Evolutionary conservation across 2,329 filamentous ascomycete species (phyloP).

Genomic region (Aspergillus luchuensis): DNA sequence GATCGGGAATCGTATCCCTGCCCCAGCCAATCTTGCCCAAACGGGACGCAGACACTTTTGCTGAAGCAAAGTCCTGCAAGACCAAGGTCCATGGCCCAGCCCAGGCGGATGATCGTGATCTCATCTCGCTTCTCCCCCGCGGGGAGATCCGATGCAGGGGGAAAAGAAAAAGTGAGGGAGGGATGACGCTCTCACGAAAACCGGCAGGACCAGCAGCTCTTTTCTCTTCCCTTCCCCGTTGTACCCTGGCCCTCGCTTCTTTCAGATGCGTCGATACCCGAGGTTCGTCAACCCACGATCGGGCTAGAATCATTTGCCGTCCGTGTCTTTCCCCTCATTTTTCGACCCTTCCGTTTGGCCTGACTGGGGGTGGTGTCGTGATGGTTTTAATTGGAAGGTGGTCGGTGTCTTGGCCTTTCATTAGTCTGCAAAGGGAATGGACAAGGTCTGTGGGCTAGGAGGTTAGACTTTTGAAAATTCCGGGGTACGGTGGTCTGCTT

Average conservation of each 20-base stretch:
- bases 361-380: background rate
- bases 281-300: slow-evolving; percentile 18
- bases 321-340: slow-evolving; percentile 15
- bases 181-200: slow-evolving; percentile 13
- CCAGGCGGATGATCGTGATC: slow-evolving; percentile 20
- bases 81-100: slow-evolving; percentile 3
- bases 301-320: slow-evolving; percentile 15
- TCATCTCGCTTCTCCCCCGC: slow-evolving; percentile 27
- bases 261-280: slow-evolving; percentile 18
- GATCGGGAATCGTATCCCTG: slow-evolving; percentile 23
- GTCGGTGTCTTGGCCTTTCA: too few species aligned
- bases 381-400: too few species aligned
- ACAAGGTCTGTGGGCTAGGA: background rate
- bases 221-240: background rate
- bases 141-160: slow-evolving; percentile 29
- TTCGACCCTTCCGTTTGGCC: background rate
- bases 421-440: slow-evolving; percentile 2
- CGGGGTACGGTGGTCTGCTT: slow-evolving; percentile 8
- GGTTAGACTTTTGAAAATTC: slow-evolving; percentile 6
- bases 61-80: background rate
- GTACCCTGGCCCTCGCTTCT: too few species aligned
- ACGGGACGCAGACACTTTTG: background rate
- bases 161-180: background rate
- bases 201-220: background rate
- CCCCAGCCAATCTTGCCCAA: slow-evolving; percentile 16